These are phyloP conservation scores for Chromera velia DNA, from an alignment of 73 alveolate genomes.

Conservation along the genomic window DNA sequence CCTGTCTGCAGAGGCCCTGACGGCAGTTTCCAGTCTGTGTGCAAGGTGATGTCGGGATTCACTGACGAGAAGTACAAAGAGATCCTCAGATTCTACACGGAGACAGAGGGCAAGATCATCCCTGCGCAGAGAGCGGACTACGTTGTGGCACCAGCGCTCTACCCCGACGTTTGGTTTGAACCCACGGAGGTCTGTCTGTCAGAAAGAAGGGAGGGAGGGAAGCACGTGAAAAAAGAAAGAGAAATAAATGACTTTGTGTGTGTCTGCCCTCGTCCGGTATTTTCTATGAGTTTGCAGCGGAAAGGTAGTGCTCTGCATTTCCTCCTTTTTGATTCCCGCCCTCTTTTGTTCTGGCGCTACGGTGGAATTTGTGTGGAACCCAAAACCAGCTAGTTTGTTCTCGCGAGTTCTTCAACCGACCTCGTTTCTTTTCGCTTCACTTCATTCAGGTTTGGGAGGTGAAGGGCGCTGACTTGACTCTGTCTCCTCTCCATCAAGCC, in stretches of 20 bases:
- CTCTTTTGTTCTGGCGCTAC: not conserved
- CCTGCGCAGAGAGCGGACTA: not conserved
- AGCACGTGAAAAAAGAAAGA: not conserved
- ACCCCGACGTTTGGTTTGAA: not conserved
- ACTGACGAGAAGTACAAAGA: conserved; percentile 38
- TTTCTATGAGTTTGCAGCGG: too few relatives aligned
- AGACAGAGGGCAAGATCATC: not conserved
- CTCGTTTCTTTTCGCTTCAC: too few relatives aligned
- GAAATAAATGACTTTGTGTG: not conserved
- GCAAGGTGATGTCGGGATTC: conserved; percentile 42
- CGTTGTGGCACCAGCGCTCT: not conserved
- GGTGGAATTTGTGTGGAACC: not conserved
- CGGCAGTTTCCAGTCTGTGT: conserved; percentile 27
- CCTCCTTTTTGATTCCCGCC: too few relatives aligned
- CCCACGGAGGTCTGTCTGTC: not conserved
- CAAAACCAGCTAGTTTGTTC: too few relatives aligned
- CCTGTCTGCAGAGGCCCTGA: too few relatives aligned
- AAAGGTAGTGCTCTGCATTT: too few relatives aligned
- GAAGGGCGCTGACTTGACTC: conserved; percentile 41
- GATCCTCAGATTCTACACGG: not conserved
- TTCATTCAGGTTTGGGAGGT: conserved; percentile 37
- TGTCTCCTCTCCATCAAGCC: conserved; percentile 31
- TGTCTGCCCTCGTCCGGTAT: too few relatives aligned
- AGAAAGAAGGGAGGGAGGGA: too few relatives aligned
- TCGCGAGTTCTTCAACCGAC: too few relatives aligned